Conservation (phyloP, 1,284 basidiomycete genomes). For the Microbotryomycetes sp. region DNA sequence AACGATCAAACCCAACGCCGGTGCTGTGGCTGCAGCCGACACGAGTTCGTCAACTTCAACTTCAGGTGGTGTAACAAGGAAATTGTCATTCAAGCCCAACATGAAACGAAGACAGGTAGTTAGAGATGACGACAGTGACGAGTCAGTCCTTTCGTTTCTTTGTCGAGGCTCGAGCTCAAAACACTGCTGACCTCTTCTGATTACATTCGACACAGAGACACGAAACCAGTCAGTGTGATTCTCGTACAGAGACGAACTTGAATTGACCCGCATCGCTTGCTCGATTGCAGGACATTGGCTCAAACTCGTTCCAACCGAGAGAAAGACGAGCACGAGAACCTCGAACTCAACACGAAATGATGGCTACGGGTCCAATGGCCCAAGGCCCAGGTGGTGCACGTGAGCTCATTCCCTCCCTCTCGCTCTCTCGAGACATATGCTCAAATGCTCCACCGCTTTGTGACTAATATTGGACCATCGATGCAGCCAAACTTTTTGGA, state of each 20-base stretch:
- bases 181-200: neutral
- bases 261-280: neutral
- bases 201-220: conserved; percentile 6
- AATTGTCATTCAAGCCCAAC: conserved; percentile 28
- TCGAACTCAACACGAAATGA: conserved; percentile 30
- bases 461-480: neutral
- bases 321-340: conserved; percentile 9
- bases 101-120: conserved; percentile 13
- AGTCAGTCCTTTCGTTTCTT: conserved; percentile 12
- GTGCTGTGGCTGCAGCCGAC: neutral
- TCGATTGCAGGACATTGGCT: conserved; percentile 17
- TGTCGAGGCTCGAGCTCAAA: neutral
- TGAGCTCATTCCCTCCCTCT: conserved; percentile 3
- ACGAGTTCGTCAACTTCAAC: neutral
- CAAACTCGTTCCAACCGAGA: conserved; percentile 5
- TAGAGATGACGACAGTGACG: conserved; percentile 21
- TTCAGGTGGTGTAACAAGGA: neutral
- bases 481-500: conserved; percentile 22
- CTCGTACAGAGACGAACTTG: neutral
- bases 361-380: conserved; percentile 32
- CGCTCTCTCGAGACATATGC: no score
- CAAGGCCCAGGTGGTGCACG: conserved; percentile 31
- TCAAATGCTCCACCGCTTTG: neutral
- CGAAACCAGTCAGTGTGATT: conserved; percentile 32
- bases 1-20: neutral